Base-by-base conservation (phyloP, 306 rosid species). In the Parietaria judaica region DNA sequence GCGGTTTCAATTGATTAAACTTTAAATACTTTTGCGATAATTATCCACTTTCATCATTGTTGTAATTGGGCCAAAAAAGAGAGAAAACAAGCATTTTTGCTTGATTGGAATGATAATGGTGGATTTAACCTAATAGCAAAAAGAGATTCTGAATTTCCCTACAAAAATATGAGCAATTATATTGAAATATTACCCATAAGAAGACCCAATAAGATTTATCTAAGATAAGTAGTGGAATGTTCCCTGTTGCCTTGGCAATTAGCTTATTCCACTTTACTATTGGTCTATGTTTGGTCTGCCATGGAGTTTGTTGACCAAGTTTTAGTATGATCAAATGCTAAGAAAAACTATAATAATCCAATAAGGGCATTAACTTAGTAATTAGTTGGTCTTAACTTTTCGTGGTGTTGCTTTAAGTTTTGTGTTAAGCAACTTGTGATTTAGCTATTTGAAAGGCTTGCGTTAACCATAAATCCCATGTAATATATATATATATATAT, bases 91-190 rank as follows among this genome's bases (percentile, higher is more conserved):
- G 16, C 53, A 36, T 41, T 14, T 14, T 7, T 23, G 61, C 61
- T 13, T 50, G 14, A 15, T 15, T 14, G 35, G 23, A 14, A 50
- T 62, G 56, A 63, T 63, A 36, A 63, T 48, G 47, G n/a, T 47
- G 4, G 15, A 36, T 63, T 36, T 50, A 50, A n/a, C 48, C 2
- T 57, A 36, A 63, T 31, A 17, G 7, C 2, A 8, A 61, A 61
- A 50, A 15, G 51, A 14, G 67, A 63, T 63, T 63, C 67, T 50
- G 53, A 63, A 61, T 49, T 63, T 63, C 58, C 11, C 67, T 31
- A 36, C 57, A 62, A 49, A 38, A 48, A 46, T 4, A 8, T n/a
- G 10, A 16, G 47, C 44, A 63, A 49, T 63, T 44, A 15, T 5
- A 5, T 41, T 43, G 16, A 49, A 35, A 61, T 34, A 11, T 61